phyloP scores from a whole-genome alignment of 2,329 filamentous ascomycete genomes.

The Coccinonectria pachysandricola region DNA sequence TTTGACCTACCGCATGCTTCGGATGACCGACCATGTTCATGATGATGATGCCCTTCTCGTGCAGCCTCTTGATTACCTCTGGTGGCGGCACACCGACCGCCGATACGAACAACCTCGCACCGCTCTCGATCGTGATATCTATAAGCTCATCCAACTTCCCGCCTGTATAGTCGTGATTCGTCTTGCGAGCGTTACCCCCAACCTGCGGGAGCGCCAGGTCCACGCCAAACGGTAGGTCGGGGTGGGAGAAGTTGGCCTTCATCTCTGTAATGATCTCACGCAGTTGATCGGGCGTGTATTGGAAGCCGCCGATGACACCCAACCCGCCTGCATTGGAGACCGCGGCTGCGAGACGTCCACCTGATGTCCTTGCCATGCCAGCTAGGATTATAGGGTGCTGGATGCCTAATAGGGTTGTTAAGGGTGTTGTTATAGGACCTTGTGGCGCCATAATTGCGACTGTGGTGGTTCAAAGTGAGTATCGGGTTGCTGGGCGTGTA shows the following conservation, averaged over 20 bases:
- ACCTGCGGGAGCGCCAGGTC: constrained; percentile 88
- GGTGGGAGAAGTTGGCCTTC: constrained; percentile 59
- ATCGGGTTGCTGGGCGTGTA: too few relatives aligned
- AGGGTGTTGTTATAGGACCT: constrained; percentile 60
- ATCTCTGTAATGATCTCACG: constrained; percentile 76
- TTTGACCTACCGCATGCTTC: constrained; percentile 57
- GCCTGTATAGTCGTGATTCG: constrained; percentile 92
- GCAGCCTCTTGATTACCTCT: constrained; percentile 63
- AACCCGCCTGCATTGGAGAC: constrained; percentile 84
- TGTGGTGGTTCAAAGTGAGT: too few relatives aligned
- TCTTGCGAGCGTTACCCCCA: constrained; percentile 72
- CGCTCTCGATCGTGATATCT: constrained; percentile 72
- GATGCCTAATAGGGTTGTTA: constrained; percentile 71
- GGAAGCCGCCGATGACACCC: constrained; percentile 62
- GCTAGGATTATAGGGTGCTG: constrained; percentile 84
- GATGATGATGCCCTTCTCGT: constrained; percentile 68
- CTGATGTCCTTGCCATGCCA: constrained; percentile 83
- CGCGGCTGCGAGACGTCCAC: constrained; percentile 68
- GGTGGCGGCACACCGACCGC: constrained; percentile 80
- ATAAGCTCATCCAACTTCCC: constrained; percentile 83
- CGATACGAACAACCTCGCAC: constrained; percentile 75
- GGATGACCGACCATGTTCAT: constrained; percentile 99
- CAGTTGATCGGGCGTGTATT: constrained; percentile 64
- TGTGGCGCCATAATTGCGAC: constrained; percentile 24
- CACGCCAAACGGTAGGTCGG: constrained; percentile 74